Conservation (phyloP, 306 rosid genomes). For the Trifolium pratense region DNA sequence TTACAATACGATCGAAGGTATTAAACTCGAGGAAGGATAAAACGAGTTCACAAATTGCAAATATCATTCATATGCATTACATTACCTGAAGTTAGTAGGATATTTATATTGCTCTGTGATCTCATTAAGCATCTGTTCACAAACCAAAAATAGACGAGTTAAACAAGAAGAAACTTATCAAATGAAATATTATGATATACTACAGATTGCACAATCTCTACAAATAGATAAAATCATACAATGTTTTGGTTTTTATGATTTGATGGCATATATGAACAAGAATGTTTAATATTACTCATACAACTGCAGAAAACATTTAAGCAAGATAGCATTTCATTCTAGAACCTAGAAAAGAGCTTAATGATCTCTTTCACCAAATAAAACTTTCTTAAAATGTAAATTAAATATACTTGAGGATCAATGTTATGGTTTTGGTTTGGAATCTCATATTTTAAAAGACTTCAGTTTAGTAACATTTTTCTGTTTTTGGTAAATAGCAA, state of each 20-base stretch:
- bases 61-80: conserved; percentile 28
- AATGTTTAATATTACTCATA: neutral
- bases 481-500: conserved; percentile 5
- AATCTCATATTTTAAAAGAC: neutral
- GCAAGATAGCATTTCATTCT: conserved; percentile 1
- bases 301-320: conserved; percentile 12
- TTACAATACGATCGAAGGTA: conserved; percentile 8
- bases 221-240: conserved; percentile 16
- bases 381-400: conserved; percentile 17
- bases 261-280: conserved; percentile 17
- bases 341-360: neutral
- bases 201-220: neutral
- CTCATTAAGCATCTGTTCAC: conserved; percentile 55
- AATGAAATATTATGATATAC: conserved; percentile 1
- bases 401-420: conserved; percentile 1
- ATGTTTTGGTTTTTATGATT: conserved; percentile 15
- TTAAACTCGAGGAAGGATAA: conserved; percentile 15
- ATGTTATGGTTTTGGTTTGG: conserved; percentile 1
- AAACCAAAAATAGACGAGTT: conserved; percentile 26
- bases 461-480: neutral
- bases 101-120: conserved; percentile 23
- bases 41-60: conserved; percentile 12
- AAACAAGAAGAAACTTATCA: conserved; percentile 27
- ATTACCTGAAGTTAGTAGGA: conserved; percentile 54
- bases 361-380: conserved; percentile 20